phyloP scores from a whole-genome alignment of 1,139 yeast genomes.

The Lodderomyces metapsilosis region DNA sequence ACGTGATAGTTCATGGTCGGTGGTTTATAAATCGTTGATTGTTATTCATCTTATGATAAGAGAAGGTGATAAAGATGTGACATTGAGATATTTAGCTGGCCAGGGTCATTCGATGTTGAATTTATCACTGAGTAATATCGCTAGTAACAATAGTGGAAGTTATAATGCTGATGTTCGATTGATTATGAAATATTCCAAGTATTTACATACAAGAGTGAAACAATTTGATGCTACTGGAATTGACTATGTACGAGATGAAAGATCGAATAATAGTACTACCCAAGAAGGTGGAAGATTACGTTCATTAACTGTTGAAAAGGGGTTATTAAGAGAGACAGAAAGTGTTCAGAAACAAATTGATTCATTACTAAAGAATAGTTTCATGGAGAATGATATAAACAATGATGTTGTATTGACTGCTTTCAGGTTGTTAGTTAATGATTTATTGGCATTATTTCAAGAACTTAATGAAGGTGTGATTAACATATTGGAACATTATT shows the following conservation, averaged over 20 bases:
- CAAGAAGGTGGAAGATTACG: constrained; percentile 68
- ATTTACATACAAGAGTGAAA: constrained; percentile 64
- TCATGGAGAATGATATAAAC: constrained; percentile 69
- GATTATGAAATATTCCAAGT: constrained; percentile 67
- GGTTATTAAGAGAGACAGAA: constrained; percentile 79
- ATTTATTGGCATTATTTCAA: constrained; percentile 80
- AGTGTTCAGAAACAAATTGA: constrained; percentile 81
- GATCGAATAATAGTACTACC: constrained; percentile 41
- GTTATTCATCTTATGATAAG: constrained; percentile 89
- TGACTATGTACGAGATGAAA: constrained; percentile 78
- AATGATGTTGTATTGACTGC: constrained; percentile 84
- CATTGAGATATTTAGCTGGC: constrained; percentile 61
- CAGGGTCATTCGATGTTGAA: constrained; percentile 57
- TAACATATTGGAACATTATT: constrained; percentile 86
- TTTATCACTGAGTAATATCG: constrained; percentile 30
- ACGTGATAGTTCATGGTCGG: constrained; percentile 84
- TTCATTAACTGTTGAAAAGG: constrained; percentile 68
- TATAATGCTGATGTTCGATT: constrained; percentile 58
- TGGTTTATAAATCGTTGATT: constrained; percentile 79
- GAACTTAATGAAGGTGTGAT: constrained; percentile 93
- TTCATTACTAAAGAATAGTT: constrained; percentile 70
- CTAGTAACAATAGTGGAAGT: constrained; percentile 23
- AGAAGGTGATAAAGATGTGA: constrained; percentile 78
- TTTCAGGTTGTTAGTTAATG: constrained; percentile 83
- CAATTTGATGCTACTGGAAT: constrained; percentile 64